phyloP scores from a whole-genome alignment of 768 basidiomycete genomes.

The Asterophora lycoperdoides region DNA sequence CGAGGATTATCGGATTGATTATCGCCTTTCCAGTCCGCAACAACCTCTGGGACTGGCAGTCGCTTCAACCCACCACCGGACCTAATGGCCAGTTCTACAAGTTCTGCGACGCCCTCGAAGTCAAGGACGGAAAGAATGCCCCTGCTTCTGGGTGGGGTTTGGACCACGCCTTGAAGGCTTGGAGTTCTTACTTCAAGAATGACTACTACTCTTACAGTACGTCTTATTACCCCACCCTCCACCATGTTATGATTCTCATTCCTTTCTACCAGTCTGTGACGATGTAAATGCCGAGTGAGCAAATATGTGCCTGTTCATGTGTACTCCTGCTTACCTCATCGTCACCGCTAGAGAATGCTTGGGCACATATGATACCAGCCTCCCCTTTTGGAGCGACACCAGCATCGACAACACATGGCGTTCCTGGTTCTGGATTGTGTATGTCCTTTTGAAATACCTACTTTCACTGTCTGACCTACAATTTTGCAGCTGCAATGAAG shows the following conservation, averaged over 20 bases:
- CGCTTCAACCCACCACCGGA: slow-evolving; percentile 47
- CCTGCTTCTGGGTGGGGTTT: slow-evolving; percentile 57
- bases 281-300: slow-evolving; percentile 43
- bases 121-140: slow-evolving; percentile 51
- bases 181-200: slow-evolving; percentile 55
- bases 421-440: slow-evolving; percentile 75
- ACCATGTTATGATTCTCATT: background rate
- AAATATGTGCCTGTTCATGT: background rate
- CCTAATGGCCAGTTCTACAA: slow-evolving; percentile 45
- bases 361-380: slow-evolving; percentile 37
- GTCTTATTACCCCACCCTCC: slow-evolving; percentile 12
- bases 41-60: slow-evolving; percentile 68
- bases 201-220: slow-evolving; percentile 44
- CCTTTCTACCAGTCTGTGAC: slow-evolving; percentile 46
- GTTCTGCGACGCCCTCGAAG: slow-evolving; percentile 68
- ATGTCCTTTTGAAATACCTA: background rate
- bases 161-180: slow-evolving; percentile 53
- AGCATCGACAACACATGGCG: slow-evolving; percentile 50
- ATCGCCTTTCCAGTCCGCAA: slow-evolving; percentile 39
- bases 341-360: slow-evolving; percentile 32
- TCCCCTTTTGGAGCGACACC: slow-evolving; percentile 48
- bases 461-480: slow-evolving; percentile 2
- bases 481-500: slow-evolving; percentile 58
- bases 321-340: background rate
- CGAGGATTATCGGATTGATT: slow-evolving; percentile 12